Evolutionary conservation across 129 eudicot genomes (phyloP), one percentile per base, ranked within the genome.

Genomic region (Helichrysum umbraculigerum): DNA sequence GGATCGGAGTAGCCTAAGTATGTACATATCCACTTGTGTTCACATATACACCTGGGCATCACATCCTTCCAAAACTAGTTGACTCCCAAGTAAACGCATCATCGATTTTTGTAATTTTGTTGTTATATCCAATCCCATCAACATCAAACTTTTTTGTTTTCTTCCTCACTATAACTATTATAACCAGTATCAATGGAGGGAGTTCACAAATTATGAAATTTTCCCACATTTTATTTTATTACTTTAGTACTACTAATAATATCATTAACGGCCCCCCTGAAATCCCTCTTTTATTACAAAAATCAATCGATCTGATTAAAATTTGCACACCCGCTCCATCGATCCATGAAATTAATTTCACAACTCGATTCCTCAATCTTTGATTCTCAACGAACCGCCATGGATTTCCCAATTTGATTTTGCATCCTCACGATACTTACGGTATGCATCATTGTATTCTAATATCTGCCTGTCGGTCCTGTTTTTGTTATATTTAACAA

Each of bases 61-160:
- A 47, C 75, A 57, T 65, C 50, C 68, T 57, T 73, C 71, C 79
- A 68, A 74, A 42, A 65, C 19, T 19, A 28, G 52, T 73, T 66
- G 79, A 66, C 75, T 21, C 73, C 42, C 62, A 67, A 73, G 83
- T 80, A 80, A 80, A 80, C 83, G 78, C 72, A 34, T 35, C 54
- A 12, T 12, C n/a, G 5, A 14, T 14, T 47, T 47, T 14, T 52
- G 47, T 72, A 14, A 3, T 47, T 47, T 14, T 52, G 47, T 72
- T 25, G 6, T 22, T 62, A 61, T 15, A 50, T 32, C 11, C 50
- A 65, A 72, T 51, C 44, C 79, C 77, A 66, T 79, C 83, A 78
- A 71, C 77, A 78, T 78, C 82, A 41, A 39, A 39, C 21, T 42
- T 59, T 25, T 71, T 50, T 14, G 54, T 47, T 14, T 14, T 47